A percentile compares a stretch with the other conserved stretches of the same genome.
phyloP scores from a whole-genome alignment of 2,329 filamentous ascomycete genomes.

The Penicillium carneum region DNA sequence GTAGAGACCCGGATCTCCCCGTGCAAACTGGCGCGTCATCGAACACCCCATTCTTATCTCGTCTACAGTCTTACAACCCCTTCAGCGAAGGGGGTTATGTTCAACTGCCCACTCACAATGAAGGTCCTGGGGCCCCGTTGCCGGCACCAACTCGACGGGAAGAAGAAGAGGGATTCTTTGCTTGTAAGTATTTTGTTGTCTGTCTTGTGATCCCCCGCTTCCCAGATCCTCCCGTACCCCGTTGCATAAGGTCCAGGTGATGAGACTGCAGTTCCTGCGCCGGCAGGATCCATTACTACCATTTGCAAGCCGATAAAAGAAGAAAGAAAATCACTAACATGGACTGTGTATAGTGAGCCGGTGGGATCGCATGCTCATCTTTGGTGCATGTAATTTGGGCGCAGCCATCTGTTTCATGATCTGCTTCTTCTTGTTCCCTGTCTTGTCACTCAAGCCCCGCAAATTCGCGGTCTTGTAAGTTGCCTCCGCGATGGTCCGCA shows the following conservation, averaged over 20 bases:
- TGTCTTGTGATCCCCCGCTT: slow-evolving; percentile 31
- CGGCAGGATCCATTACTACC: slow-evolving; percentile 32
- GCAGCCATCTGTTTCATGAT: slow-evolving; percentile 91
- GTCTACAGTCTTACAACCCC: slow-evolving; percentile 83
- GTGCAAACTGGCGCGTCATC: slow-evolving; percentile 68
- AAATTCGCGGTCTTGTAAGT: slow-evolving; percentile 99
- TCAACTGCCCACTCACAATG: slow-evolving; percentile 78
- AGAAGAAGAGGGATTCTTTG: slow-evolving; percentile 95
- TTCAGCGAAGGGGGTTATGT: slow-evolving; percentile 85
- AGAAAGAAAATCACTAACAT: slow-evolving; percentile 32
- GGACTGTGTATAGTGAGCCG: slow-evolving; percentile 75
- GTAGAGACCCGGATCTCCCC: slow-evolving; percentile 77
- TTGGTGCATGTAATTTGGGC: slow-evolving; percentile 86
- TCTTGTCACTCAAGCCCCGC: slow-evolving; percentile 78
- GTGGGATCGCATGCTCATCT: slow-evolving; percentile 94
- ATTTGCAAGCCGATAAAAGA: slow-evolving; percentile 30
- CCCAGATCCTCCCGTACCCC: slow-evolving; percentile 23
- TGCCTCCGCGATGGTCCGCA: slow-evolving; percentile 19
- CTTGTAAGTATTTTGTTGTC: slow-evolving; percentile 71
- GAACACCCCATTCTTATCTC: slow-evolving; percentile 77
- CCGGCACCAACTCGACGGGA: slow-evolving; percentile 84
- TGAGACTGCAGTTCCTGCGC: slow-evolving; percentile 49
- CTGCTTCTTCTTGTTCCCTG: slow-evolving; percentile 84
- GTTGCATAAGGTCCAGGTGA: slow-evolving; percentile 43
- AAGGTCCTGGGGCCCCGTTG: slow-evolving; percentile 81